These are phyloP conservation scores for Ampelocalamus luodianensis DNA, from an alignment of 176 grass and related monocot species.

Conservation along the genomic window DNA sequence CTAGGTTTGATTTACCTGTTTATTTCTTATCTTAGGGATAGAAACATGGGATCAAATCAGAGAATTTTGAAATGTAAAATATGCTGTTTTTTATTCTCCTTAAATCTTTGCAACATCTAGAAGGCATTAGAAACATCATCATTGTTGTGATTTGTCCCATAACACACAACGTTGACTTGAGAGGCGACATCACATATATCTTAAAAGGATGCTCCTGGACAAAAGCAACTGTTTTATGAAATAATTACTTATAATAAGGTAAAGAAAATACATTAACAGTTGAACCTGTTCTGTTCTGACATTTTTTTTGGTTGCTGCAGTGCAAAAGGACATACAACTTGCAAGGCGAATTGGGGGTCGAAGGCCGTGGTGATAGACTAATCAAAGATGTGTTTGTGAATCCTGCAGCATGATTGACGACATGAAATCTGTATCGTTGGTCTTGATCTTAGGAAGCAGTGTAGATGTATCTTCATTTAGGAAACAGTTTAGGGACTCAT, in stretches of 20 bases:
- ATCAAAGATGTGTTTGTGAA: not conserved
- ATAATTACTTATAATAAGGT: not conserved
- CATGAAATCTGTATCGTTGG: not conserved
- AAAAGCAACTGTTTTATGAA: not conserved
- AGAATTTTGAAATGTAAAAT: not conserved
- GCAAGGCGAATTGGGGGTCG: conserved; percentile 74
- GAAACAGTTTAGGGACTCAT: not conserved
- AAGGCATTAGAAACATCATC: not conserved
- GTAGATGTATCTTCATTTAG: conserved; percentile 30
- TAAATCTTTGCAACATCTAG: not conserved
- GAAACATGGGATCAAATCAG: not conserved
- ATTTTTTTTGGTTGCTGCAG: conserved; percentile 43
- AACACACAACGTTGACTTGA: conserved; percentile 17
- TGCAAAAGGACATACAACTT: conserved; percentile 92
- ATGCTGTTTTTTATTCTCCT: not conserved
- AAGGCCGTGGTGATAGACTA: conserved; percentile 49
- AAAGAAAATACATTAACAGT: not conserved
- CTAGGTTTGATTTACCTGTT: not conserved
- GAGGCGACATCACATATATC: not conserved
- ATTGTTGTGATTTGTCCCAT: conserved; percentile 13
- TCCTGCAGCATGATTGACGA: conserved; percentile 7
- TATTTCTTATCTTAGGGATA: conserved; percentile 9
- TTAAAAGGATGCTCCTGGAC: not conserved
- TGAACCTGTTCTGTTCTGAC: not conserved
- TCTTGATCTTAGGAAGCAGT: not conserved